Percentiles rank a stretch among this genome's conserved stretches.
phyloP scores from a whole-genome alignment of 2,329 filamentous ascomycete species.

The Myriangium duriaei region DNA sequence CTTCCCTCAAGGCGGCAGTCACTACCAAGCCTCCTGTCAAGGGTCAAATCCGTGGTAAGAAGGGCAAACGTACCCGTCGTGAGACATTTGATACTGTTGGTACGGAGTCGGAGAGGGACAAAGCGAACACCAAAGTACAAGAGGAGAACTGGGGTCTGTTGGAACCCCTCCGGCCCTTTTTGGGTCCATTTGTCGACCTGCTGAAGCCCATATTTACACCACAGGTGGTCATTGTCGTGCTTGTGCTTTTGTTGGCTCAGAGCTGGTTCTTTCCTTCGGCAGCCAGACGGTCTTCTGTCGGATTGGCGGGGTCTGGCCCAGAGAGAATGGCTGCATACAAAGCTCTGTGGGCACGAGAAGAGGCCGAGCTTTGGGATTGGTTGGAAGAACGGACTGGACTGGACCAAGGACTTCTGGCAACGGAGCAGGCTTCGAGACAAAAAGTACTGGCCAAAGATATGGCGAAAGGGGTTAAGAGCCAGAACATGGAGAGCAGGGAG shows the following conservation, averaged over 20 bases:
- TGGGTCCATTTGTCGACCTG: conserved; percentile 59
- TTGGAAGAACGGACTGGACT: conserved; percentile 74
- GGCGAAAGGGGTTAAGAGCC: conserved; percentile 13
- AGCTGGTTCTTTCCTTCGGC: conserved; percentile 46
- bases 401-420: conserved; percentile 35
- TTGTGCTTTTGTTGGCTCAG: conserved; percentile 60
- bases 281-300: conserved; percentile 23
- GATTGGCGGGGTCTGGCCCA: conserved; percentile 34
- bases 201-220: conserved; percentile 59
- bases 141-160: conserved; percentile 58
- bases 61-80: conserved; percentile 46
- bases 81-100: conserved; percentile 33
- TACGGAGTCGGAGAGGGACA: conserved; percentile 24
- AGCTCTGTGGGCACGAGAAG: conserved; percentile 80
- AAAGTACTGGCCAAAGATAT: conserved; percentile 11
- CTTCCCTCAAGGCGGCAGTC: conserved; percentile 55
- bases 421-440: conserved; percentile 1
- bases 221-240: conserved; percentile 63
- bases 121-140: conserved; percentile 21
- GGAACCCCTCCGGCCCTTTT: conserved; percentile 59
- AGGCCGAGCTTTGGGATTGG: conserved; percentile 87
- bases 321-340: conserved; percentile 76
- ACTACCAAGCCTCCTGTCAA: conserved; percentile 48
- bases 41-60: conserved; percentile 26
- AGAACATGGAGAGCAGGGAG: conserved; percentile 50